Evolutionary conservation across 352 stramenopile species (phyloP).

Genomic region (Plasmopara viticola): DNA sequence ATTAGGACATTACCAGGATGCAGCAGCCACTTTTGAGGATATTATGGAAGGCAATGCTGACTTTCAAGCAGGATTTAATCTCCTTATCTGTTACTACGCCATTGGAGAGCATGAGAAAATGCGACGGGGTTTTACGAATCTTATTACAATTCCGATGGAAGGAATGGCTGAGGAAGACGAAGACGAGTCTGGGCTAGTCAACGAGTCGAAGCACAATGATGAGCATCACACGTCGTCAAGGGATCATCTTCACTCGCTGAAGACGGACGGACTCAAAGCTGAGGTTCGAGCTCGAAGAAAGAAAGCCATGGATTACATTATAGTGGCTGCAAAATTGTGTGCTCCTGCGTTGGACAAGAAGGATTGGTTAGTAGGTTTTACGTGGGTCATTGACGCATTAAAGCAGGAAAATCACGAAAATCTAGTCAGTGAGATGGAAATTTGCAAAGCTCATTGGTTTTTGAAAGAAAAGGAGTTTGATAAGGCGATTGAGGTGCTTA

Average conservation of each 20-base stretch:
- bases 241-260: constrained; percentile 55
- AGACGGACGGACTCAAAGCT: constrained; percentile 64
- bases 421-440: constrained; percentile 90
- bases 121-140: constrained; percentile 87
- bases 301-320: constrained; percentile 87
- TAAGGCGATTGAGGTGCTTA: constrained; percentile 90
- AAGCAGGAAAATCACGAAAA: constrained; percentile 86
- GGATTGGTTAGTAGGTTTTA: constrained; percentile 89
- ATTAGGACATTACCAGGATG: constrained; percentile 92
- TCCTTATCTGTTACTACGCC: constrained; percentile 96
- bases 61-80: constrained; percentile 95
- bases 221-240: constrained; percentile 33
- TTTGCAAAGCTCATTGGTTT: constrained; percentile 83
- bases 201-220: constrained; percentile 43
- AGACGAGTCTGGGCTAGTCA: constrained; percentile 56
- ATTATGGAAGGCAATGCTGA: constrained; percentile 92
- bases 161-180: constrained; percentile 79
- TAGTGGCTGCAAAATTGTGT: constrained; percentile 92
- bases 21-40: constrained; percentile 92
- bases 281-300: constrained; percentile 72
- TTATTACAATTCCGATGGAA: constrained; percentile 89
- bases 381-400: constrained; percentile 91
- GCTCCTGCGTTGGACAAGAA: constrained; percentile 90
- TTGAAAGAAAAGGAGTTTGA: constrained; percentile 93
- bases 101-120: constrained; percentile 94